Conservation (phyloP, 345 rosid genomes). For the Eucalyptus melliodora region DNA sequence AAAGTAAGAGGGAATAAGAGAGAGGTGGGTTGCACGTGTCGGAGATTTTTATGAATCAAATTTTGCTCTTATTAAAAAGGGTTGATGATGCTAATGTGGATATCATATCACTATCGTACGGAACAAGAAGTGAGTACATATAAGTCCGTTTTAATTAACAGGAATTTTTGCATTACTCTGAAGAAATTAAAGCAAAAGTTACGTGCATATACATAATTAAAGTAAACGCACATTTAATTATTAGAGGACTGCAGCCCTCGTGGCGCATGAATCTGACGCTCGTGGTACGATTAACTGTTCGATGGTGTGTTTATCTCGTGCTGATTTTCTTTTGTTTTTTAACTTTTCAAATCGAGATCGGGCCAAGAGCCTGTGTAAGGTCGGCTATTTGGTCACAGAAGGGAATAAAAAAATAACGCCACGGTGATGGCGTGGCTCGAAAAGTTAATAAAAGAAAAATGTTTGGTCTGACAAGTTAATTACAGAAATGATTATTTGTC, state of each 20-base stretch:
- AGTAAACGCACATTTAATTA: no score
- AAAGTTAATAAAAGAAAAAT: neutral
- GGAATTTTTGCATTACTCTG: neutral
- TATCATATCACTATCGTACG: neutral
- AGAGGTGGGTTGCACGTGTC: neutral
- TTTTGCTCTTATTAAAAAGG: neutral
- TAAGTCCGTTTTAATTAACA: neutral
- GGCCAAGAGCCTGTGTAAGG: neutral
- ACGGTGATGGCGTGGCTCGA: neutral
- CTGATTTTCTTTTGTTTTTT: neutral
- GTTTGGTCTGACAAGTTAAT: neutral
- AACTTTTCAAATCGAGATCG: neutral
- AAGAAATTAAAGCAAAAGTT: neutral
- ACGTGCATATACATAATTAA: neutral
- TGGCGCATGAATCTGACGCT: no score
- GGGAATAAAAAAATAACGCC: neutral
- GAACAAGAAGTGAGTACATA: neutral
- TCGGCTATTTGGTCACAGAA: neutral
- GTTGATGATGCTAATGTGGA: neutral
- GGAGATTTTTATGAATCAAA: neutral
- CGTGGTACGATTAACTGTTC: no score
- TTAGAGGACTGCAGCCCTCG: no score
- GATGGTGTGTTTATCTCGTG: neutral
- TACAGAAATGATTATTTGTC: neutral
- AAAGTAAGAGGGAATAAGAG: neutral